Conservation (phyloP, 2,329 filamentous ascomycete species). For the Ophiostoma sp. region DNA sequence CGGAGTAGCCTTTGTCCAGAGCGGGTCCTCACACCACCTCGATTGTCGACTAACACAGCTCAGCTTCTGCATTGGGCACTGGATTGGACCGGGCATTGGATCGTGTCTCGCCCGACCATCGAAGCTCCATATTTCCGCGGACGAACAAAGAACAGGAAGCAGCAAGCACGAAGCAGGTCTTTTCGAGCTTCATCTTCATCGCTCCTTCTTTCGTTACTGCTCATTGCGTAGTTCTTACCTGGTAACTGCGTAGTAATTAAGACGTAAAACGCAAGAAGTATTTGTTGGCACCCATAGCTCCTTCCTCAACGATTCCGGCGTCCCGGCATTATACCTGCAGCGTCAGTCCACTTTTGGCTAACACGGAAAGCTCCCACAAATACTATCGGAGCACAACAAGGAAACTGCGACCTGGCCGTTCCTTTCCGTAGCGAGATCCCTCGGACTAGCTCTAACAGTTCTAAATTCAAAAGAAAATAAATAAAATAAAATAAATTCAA, state of each 20-base stretch:
- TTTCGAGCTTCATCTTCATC: neutral
- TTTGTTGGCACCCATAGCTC: neutral
- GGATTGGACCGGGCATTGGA: neutral
- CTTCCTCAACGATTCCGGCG: neutral
- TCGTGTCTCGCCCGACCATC: neutral
- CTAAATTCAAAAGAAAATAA: neutral
- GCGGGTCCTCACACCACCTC: conserved; percentile 7
- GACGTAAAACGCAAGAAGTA: neutral
- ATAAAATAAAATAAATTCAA: too few relatives aligned
- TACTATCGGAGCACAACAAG: neutral
- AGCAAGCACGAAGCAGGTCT: neutral
- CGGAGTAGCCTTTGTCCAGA: neutral
- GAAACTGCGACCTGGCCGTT: neutral
- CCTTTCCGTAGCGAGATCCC: neutral
- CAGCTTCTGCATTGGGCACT: conserved; percentile 1
- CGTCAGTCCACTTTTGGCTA: conserved; percentile 9
- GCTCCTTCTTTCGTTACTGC: neutral
- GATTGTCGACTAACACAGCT: conserved; percentile 3
- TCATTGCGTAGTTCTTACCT: neutral
- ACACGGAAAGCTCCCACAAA: neutral
- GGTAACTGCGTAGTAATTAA: neutral
- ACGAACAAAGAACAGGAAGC: neutral
- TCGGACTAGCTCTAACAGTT: neutral
- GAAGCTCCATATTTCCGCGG: neutral
- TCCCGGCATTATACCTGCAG: neutral